These are phyloP conservation scores for Monascus ruber DNA, from an alignment of 2,329 filamentous ascomycete species.

Conservation along the genomic window DNA sequence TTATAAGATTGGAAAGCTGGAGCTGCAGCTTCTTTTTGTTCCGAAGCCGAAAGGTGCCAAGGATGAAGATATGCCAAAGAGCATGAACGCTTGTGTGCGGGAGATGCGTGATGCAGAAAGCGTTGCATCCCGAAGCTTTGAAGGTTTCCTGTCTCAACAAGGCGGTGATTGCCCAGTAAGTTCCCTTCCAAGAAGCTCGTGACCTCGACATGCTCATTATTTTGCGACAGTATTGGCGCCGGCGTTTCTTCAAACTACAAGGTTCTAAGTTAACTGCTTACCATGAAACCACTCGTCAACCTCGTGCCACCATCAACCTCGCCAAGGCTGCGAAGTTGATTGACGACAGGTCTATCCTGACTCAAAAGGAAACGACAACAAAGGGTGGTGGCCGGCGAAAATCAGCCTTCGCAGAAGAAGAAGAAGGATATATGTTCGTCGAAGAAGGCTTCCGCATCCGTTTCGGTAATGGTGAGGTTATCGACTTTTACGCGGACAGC, in stretches of 20 bases:
- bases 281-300: slow-evolving; percentile 89
- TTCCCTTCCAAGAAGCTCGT: slow-evolving; percentile 10
- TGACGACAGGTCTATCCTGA: slow-evolving; percentile 75
- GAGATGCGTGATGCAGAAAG: slow-evolving; percentile 88
- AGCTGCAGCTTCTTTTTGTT: slow-evolving; percentile 88
- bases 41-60: slow-evolving; percentile 76
- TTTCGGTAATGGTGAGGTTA: slow-evolving; percentile 95
- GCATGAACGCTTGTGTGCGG: slow-evolving; percentile 91
- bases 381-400: slow-evolving; percentile 72
- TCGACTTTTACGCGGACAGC: slow-evolving; percentile 95
- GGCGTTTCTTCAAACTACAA: slow-evolving; percentile 89
- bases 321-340: slow-evolving; percentile 87
- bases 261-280: slow-evolving; percentile 89
- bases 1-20: slow-evolving; percentile 93
- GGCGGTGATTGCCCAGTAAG: slow-evolving; percentile 94
- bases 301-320: slow-evolving; percentile 91
- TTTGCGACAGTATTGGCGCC: slow-evolving; percentile 72
- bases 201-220: slow-evolving; percentile 11
- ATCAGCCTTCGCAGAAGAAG: slow-evolving; percentile 93
- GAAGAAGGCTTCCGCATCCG: slow-evolving; percentile 98
- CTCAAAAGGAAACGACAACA: slow-evolving; percentile 69
- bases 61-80: slow-evolving; percentile 98
- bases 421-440: slow-evolving; percentile 99
- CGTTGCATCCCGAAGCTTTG: slow-evolving; percentile 63
- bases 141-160: slow-evolving; percentile 88